Evolutionary conservation across 1,139 yeast species (phyloP), one percentile per base, ranked within the genome.

Genomic region (Wickerhamomyces sp.): DNA sequence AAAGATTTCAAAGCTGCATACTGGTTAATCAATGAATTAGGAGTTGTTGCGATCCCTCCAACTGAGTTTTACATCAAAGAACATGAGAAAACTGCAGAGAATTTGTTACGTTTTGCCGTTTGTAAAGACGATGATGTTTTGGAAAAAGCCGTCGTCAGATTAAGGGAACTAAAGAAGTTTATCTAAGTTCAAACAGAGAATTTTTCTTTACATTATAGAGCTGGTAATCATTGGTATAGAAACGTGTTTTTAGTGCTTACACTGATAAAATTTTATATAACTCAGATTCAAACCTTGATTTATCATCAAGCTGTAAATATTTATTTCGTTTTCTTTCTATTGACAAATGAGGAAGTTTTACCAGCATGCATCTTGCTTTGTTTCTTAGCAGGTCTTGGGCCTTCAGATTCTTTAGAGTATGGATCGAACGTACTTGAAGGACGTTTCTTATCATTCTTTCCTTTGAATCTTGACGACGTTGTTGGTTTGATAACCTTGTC

Each of bases 41-140:
- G 99, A 6, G 95, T 93, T 39, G 98, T 93, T 27, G 86, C 95
- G 7, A 91, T 93, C 55, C 99, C 99, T 11, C 98, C 98, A 31
- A 85, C 96, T 6, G 99, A 91, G 65, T 93, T 93, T 62, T 81
- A 88, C 60, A 76, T 79, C 39, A 75, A 78, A 40, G 82, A 86
- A 63, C 78, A 79, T 49, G 91, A 87, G 32, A 74, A 78, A 48
- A 79, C 83, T 15, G 90, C 93, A 44, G 96, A 90, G 61, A 84
- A 87, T 56, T 80, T 90, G 63, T 72, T 93, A 51, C 80, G 99
- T 63, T 91, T 93, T 65, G 98, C 99, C 14, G 95, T 93, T 15
- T 93, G 99, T 73, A 93, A 93, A 69, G 96, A 86, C 58, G 95
- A 93, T 62, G 72, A 70, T 6, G 73, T 88, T 50, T 75, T 93